Evolutionary conservation across 352 stramenopile species (phyloP).

Genomic region (Aphanomyces astaci): DNA sequence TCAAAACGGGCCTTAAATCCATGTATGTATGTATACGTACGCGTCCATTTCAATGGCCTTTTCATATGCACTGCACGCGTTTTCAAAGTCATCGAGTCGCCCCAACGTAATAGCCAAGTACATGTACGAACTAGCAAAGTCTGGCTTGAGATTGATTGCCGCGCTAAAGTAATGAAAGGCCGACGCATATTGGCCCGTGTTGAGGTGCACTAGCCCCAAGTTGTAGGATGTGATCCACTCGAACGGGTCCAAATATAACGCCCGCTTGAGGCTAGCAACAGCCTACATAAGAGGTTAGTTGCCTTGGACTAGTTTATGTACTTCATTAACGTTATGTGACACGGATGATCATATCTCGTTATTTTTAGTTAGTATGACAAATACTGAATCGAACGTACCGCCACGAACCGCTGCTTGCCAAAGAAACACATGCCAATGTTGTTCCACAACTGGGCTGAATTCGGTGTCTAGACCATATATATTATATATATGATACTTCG

Average conservation of each 20-base stretch:
- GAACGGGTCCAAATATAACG: constrained; percentile 89
- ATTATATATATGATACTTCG: too few species aligned
- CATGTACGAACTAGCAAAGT: constrained; percentile 89
- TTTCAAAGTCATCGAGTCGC: constrained; percentile 88
- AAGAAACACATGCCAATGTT: constrained; percentile 96
- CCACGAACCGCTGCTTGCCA: constrained; percentile 81
- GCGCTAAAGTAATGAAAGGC: constrained; percentile 91
- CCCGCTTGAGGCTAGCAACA: constrained; percentile 87
- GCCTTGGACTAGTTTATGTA: too few species aligned
- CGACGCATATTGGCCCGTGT: constrained; percentile 87
- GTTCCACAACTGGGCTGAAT: constrained; percentile 92
- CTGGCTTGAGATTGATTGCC: constrained; percentile 80
- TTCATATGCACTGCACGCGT: constrained; percentile 86
- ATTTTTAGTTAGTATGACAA: too few species aligned
- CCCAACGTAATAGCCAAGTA: constrained; percentile 87
- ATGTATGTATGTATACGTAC: too few species aligned
- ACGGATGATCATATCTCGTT: too few species aligned
- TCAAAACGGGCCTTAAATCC: background rate
- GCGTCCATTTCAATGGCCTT: constrained; percentile 86
- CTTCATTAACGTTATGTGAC: too few species aligned
- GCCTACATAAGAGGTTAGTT: constrained; percentile 26
- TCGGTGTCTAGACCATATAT: constrained; percentile 70
- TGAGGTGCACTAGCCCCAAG: constrained; percentile 89
- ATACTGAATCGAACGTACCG: constrained; percentile 30
- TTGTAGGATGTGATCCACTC: constrained; percentile 95